Base-by-base conservation (phyloP, 1,139 yeast genomes). In the Casaregolazyma suthepensis region DNA sequence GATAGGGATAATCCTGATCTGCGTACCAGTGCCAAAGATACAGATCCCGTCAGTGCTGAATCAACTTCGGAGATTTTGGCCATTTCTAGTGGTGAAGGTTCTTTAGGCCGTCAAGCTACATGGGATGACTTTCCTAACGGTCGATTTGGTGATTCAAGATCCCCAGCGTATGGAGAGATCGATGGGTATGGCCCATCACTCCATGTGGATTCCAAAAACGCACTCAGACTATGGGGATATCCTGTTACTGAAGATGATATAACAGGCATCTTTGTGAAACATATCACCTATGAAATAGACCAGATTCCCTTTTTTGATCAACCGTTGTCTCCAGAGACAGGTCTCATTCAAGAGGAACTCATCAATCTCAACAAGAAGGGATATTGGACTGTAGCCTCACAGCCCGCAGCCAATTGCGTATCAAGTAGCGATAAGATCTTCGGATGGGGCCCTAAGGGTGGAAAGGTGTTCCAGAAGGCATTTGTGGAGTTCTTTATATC, bases 101-200 rank as follows among this genome's bases (percentile, higher is more conserved):
- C 87, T 1, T 68, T 88, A 46, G 96, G 96, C 23, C 82, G 91
- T 60, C 95, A 88, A 69, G 97, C 96, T 9, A 88, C 94, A 2
- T 93, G 99, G 99, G 99, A 93, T 74, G 99, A 93, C 65, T 93
- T 89, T 70, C 96, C 98, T 17, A 93, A 93, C 67, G 99, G 99
- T 64, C 81, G 99, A 72, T 93, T 90, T 69, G 97, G 99, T 71
- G 97, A 94, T 71, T 89, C 98, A 0, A 78, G 95, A 62, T 90
- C 98, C 37, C 99, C 99, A 5, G 76, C 99, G 0, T 93, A 87
- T 71, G 99, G 99, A 72, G 97, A 91, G 70, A 87, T 91, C 64
- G 97, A 91, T 67, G 54, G 54, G 17, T 93, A 93, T 69, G 98
- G 99, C 1, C 96, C 97, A 1, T 82, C 87, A 5, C 78, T 93